Evolutionary conservation across 1,284 basidiomycete genomes (phyloP), one percentile per base, ranked within the genome.

Genomic region (Papiliotrema flavescens): DNA sequence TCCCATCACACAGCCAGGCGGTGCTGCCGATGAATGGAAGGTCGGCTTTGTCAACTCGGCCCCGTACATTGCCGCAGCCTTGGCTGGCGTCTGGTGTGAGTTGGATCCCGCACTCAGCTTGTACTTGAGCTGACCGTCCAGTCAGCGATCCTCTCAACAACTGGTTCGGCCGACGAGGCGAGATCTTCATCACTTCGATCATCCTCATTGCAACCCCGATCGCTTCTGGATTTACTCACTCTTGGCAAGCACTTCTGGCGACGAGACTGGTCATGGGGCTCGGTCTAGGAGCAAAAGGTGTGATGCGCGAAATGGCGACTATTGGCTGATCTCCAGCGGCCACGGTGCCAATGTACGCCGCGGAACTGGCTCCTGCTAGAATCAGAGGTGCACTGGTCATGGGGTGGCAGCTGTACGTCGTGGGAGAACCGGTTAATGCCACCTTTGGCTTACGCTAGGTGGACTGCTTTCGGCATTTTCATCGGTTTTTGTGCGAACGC

Each of bases 111-210:
- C 22, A 34, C 42, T 43, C 43, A 28, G n/a, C n/a, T n/a, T n/a
- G n/a, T n/a, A n/a, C n/a, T n/a, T n/a, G n/a, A n/a, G n/a, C n/a
- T n/a, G n/a, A n/a, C n/a, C n/a, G n/a, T n/a, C n/a, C n/a, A n/a
- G n/a, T n/a, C n/a, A n/a, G n/a, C n/a, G 84, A 85, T 45, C 88
- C 88, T 6, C 77, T 89, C 50, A 90, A 89, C 70, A 77, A 79
- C 55, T 69, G 52, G 24, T 69, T 81, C 49, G 80, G 85, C 41
- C 84, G 87, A 60, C 82, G 86, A 37, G 86, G 86, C 9, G 81
- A 82, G 3, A 83, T 88, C 53, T 87, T 87, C 69, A 77, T 86
- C 72, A 82, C 83, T 46, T 84, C 83, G n/a, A 80, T 83, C 13
- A 65, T 84, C 40, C 78, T 81, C n/a, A 82, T 84, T 42, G 56